A percentile compares a stretch with the other conserved stretches of the same genome.
Evolutionary conservation across 768 basidiomycete genomes (phyloP).

Genomic region (Myochromella boudieri): DNA sequence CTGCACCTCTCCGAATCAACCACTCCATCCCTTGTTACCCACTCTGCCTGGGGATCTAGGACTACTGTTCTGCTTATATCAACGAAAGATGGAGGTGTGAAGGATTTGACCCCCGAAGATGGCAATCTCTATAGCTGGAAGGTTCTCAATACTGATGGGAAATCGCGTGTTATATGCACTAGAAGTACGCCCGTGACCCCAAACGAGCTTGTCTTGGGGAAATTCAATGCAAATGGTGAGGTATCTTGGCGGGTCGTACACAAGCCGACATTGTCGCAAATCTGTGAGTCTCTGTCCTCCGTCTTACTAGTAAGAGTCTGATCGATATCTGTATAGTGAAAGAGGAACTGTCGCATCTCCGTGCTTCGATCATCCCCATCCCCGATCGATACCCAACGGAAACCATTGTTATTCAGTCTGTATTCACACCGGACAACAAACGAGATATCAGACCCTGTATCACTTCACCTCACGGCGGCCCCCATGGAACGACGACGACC

Average conservation of each 20-base stretch:
- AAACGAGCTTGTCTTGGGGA: constrained; percentile 49
- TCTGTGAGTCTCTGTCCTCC: constrained; percentile 36
- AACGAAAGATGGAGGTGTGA: constrained; percentile 36
- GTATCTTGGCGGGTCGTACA: constrained; percentile 42
- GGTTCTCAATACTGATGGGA: constrained; percentile 50
- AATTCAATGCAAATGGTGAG: constrained; percentile 24
- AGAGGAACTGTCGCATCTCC: constrained; percentile 38
- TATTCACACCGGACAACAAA: constrained; percentile 9
- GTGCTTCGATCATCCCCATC: constrained; percentile 45
- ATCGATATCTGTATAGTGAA: constrained; percentile 34
- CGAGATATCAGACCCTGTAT: constrained; percentile 43
- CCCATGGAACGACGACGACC: constrained; percentile 49
- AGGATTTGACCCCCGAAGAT: constrained; percentile 40
- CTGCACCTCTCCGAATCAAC: constrained; percentile 20
- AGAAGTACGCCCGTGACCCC: constrained; percentile 49
- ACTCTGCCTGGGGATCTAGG: constrained; percentile 56
- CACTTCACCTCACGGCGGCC: constrained; percentile 62
- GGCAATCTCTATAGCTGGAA: constrained; percentile 48
- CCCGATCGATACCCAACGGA: constrained; percentile 51
- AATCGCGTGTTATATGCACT: constrained; percentile 40
- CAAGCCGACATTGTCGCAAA: constrained; percentile 34
- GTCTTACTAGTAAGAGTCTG: neutral
- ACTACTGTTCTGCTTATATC: constrained; percentile 49
- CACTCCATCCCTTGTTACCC: constrained; percentile 35
- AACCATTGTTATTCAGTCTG: constrained; percentile 48